Percentiles rank a stretch among this genome's conserved stretches.
phyloP scores from a whole-genome alignment of 306 rosid genomes.

The Rosa chinensis region DNA sequence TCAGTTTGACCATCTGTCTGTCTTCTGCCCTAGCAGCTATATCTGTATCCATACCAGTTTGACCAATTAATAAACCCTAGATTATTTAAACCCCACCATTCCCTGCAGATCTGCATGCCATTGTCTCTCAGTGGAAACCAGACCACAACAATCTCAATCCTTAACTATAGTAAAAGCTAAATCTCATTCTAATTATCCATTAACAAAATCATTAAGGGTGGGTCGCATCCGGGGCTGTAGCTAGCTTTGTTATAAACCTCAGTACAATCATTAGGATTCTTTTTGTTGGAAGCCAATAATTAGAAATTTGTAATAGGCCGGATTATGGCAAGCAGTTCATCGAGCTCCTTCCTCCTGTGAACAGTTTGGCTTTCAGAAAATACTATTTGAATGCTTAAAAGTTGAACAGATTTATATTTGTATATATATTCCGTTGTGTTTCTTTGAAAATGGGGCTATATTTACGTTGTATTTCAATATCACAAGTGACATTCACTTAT shows the following conservation, averaged over 20 bases:
- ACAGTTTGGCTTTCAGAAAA: no score
- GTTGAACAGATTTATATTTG: no score
- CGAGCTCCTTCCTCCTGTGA: no score
- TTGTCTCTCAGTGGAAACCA: constrained; percentile 16
- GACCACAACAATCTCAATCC: not conserved
- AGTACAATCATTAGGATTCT: not conserved
- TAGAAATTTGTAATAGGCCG: not conserved
- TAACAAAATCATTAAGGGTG: not conserved
- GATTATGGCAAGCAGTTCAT: not conserved
- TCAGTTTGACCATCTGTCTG: constrained; percentile 50
- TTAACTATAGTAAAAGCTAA: not conserved
- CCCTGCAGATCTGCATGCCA: constrained; percentile 9
- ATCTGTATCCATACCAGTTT: constrained; percentile 7
- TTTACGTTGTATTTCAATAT: no score
- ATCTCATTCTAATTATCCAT: not conserved
- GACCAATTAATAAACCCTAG: not conserved
- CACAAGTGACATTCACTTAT: no score
- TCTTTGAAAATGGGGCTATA: no score
- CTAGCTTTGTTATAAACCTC: not conserved
- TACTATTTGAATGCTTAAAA: no score
- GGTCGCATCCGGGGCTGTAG: not conserved
- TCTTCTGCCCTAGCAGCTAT: constrained; percentile 8
- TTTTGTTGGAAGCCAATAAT: not conserved
- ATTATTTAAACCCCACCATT: not conserved
- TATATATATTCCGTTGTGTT: no score